Evolutionary conservation across 2,329 filamentous ascomycete species (phyloP).

Genomic region (Colletotrichum sublineola): DNA sequence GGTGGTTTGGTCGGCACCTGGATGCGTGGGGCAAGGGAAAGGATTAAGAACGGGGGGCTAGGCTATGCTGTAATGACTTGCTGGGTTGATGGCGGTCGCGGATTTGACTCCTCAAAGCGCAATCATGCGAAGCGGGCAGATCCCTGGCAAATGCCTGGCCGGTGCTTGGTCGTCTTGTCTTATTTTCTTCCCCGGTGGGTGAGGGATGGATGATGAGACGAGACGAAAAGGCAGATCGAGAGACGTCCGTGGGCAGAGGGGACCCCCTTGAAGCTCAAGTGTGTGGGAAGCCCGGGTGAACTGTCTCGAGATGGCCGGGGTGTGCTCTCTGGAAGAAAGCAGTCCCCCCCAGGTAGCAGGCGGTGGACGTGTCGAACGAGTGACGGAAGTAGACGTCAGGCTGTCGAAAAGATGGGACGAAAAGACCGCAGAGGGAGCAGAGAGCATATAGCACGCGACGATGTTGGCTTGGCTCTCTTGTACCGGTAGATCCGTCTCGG

Average conservation of each 20-base stretch:
- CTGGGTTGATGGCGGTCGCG: conserved; percentile 15
- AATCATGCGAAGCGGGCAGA: conserved; percentile 35
- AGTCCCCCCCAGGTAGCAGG: conserved; percentile 32
- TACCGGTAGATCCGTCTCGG: neutral
- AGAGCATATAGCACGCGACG: neutral
- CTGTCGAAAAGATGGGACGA: neutral
- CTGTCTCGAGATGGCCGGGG: conserved; percentile 39
- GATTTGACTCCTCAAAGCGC: conserved; percentile 10
- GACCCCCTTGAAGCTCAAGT: conserved; percentile 39
- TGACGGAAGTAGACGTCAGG: conserved; percentile 14
- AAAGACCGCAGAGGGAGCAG: neutral
- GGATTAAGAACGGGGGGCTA: conserved; percentile 9
- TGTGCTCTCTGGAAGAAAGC: conserved; percentile 26
- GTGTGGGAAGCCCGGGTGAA: conserved; percentile 32
- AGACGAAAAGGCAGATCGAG: conserved; percentile 35
- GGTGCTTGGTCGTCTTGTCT: conserved; percentile 41
- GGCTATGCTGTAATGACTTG: conserved; percentile 30
- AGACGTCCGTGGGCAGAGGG: conserved; percentile 35
- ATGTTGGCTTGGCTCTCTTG: conserved; percentile 9
- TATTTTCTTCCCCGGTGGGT: conserved; percentile 5
- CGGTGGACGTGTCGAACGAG: conserved; percentile 2
- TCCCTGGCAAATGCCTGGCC: conserved; percentile 36
- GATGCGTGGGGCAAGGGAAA: conserved; percentile 28
- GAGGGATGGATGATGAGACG: conserved; percentile 38
- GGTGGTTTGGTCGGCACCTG: conserved; percentile 8